A percentile compares a stretch with the other conserved stretches of the same genome.
Evolutionary conservation across 441 rosid genomes (phyloP).

Genomic region (Aleurites moluccanus): DNA sequence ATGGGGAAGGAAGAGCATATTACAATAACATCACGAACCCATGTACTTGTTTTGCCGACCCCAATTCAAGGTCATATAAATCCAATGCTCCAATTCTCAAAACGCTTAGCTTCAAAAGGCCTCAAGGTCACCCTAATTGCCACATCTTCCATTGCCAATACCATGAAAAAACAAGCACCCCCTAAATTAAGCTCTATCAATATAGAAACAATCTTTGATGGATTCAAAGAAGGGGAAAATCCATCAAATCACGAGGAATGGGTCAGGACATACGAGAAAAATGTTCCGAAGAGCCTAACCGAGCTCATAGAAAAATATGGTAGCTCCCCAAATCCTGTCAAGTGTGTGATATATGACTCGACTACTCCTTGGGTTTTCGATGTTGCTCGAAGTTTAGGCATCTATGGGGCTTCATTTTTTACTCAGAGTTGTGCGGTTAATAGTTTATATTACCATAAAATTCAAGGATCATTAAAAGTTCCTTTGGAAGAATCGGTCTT

Average conservation of each 20-base stretch:
- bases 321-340: constrained; percentile 8
- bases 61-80: constrained; percentile 64
- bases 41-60: constrained; percentile 43
- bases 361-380: constrained; percentile 41
- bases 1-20: too few relatives aligned
- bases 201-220: constrained; percentile 34
- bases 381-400: constrained; percentile 36
- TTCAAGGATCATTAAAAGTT: constrained; percentile 37
- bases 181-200: constrained; percentile 27
- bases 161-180: constrained; percentile 13
- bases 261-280: constrained; percentile 21
- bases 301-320: constrained; percentile 31
- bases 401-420: constrained; percentile 24
- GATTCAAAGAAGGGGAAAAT: constrained; percentile 20
- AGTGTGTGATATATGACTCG: constrained; percentile 46
- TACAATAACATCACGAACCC: neutral
- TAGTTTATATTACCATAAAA: constrained; percentile 40
- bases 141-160: constrained; percentile 28
- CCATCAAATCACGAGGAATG: constrained; percentile 21
- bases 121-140: constrained; percentile 44
- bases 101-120: constrained; percentile 56
- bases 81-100: constrained; percentile 63
- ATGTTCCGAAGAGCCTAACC: constrained; percentile 31
- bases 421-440: constrained; percentile 48
- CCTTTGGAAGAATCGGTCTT: constrained; percentile 21